A percentile compares a stretch with the other conserved stretches of the same genome.
These are phyloP conservation scores for Penicillium turbatum DNA, from an alignment of 495 filamentous ascomycete genomes.

Conservation along the genomic window DNA sequence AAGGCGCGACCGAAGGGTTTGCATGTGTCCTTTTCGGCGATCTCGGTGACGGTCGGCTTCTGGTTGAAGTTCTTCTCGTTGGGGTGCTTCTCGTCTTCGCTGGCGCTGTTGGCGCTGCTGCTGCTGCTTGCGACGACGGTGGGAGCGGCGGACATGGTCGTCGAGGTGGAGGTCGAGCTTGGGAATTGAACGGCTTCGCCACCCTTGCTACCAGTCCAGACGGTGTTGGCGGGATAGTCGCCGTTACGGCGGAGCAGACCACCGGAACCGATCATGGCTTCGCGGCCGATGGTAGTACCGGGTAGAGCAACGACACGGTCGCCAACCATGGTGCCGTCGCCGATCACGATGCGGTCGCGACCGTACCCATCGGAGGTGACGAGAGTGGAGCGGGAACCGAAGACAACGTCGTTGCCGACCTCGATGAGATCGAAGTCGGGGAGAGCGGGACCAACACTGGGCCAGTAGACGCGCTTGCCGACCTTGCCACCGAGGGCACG, in stretches of 20 bases:
- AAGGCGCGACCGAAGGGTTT: slow-evolving; percentile 43
- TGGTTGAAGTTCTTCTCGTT: slow-evolving; percentile 7
- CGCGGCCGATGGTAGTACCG: slow-evolving; percentile 33
- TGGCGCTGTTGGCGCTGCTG: slow-evolving; percentile 8
- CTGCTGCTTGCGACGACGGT: slow-evolving; percentile 8
- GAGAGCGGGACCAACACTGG: slow-evolving; percentile 41
- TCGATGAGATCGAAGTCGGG: slow-evolving; percentile 45
- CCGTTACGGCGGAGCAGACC: slow-evolving; percentile 35
- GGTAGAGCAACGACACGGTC: slow-evolving; percentile 40
- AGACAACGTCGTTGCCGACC: slow-evolving; percentile 46
- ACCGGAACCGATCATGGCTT: slow-evolving; percentile 42
- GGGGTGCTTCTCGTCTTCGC: slow-evolving; percentile 6
- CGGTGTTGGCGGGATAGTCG: slow-evolving; percentile 32
- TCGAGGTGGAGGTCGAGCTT: slow-evolving; percentile 9
- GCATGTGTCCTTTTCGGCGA: slow-evolving; percentile 10
- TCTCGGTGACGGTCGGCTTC: neutral
- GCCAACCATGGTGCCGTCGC: slow-evolving; percentile 42
- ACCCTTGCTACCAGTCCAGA: slow-evolving; percentile 43
- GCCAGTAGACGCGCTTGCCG: slow-evolving; percentile 47
- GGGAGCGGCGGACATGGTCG: slow-evolving; percentile 11
- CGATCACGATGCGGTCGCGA: slow-evolving; percentile 34
- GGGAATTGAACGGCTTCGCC: slow-evolving; percentile 40
- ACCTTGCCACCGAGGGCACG: slow-evolving; percentile 40
- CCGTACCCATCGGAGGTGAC: slow-evolving; percentile 43
- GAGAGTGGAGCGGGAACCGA: slow-evolving; percentile 42